Conservation (phyloP, 2,329 filamentous ascomycete species). For the Exserohilum turcica region DNA sequence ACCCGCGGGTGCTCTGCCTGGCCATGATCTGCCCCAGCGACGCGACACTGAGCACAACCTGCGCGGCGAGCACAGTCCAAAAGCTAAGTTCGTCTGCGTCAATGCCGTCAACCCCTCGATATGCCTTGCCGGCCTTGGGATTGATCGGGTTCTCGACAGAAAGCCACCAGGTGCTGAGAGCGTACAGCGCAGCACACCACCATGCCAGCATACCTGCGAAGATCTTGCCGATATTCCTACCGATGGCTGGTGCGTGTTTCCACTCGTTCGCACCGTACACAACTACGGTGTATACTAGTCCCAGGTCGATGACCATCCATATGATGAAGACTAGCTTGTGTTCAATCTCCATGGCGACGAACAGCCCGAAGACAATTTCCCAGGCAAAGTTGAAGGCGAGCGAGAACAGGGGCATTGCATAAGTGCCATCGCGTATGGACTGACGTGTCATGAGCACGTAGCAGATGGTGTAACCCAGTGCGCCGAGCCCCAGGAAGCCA, state of each 20-base stretch:
- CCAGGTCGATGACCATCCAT: constrained; percentile 59
- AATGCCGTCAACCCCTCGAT: constrained; percentile 44
- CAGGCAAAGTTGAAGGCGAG: constrained; percentile 59
- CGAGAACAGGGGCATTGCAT: constrained; percentile 57
- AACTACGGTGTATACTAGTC: constrained; percentile 56
- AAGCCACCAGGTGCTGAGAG: constrained; percentile 57
- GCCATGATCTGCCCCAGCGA: constrained; percentile 54
- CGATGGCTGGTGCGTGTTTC: constrained; percentile 50
- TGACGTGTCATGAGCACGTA: constrained; percentile 58
- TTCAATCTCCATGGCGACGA: constrained; percentile 52
- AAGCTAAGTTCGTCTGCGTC: constrained; percentile 59
- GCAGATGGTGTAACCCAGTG: constrained; percentile 23
- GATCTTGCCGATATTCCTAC: constrained; percentile 49
- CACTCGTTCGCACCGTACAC: constrained; percentile 54
- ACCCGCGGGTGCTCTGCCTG: constrained; percentile 56
- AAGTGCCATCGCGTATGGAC: constrained; percentile 54
- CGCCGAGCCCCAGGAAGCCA: constrained; percentile 21
- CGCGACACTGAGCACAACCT: constrained; percentile 50
- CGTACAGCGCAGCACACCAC: constrained; percentile 49
- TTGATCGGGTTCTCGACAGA: constrained; percentile 53
- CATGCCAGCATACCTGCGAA: constrained; percentile 46
- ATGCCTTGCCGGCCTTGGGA: constrained; percentile 49
- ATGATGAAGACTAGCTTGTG: constrained; percentile 54
- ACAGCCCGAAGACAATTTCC: constrained; percentile 58
- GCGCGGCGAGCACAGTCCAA: constrained; percentile 55